phyloP scores from a whole-genome alignment of 495 filamentous ascomycete genomes.

The Chaetomium tenue region DNA sequence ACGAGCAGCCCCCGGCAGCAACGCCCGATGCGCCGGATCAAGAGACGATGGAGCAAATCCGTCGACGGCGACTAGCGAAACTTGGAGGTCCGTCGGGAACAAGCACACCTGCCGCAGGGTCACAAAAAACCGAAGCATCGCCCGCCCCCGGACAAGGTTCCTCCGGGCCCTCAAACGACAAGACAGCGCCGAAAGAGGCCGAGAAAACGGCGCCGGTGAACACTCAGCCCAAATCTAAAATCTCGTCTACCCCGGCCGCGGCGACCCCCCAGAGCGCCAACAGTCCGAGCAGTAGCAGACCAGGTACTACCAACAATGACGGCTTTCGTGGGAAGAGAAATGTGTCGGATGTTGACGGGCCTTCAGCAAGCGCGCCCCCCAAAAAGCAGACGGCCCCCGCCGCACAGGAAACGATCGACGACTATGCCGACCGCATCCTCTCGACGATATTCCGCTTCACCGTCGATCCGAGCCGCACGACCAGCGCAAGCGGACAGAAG shows the following conservation, averaged over 20 bases:
- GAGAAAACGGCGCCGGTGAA: slow-evolving; percentile 14
- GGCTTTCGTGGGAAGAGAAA: slow-evolving; percentile 29
- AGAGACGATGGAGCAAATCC: slow-evolving; percentile 44
- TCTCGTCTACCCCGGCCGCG: slow-evolving; percentile 25
- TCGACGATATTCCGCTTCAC: slow-evolving; percentile 70
- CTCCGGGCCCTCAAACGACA: slow-evolving; percentile 19
- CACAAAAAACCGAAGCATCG: slow-evolving; percentile 17
- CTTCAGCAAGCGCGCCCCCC: slow-evolving; percentile 30
- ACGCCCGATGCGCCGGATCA: slow-evolving; percentile 36
- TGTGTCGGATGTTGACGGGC: slow-evolving; percentile 32
- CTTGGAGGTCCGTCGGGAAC: slow-evolving; percentile 36
- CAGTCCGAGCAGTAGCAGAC: slow-evolving; percentile 15
- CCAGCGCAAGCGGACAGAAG: slow-evolving; percentile 60
- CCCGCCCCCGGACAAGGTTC: slow-evolving; percentile 11
- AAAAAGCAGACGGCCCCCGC: slow-evolving; percentile 28
- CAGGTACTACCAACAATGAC: slow-evolving; percentile 29
- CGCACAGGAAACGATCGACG: slow-evolving; percentile 49
- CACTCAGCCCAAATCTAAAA: slow-evolving; percentile 33
- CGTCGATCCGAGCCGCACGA: slow-evolving; percentile 57
- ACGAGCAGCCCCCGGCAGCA: slow-evolving; percentile 28
- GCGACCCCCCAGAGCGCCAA: slow-evolving; percentile 15
- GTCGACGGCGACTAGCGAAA: slow-evolving; percentile 43
- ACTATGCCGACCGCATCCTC: slow-evolving; percentile 70
- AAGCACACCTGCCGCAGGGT: slow-evolving; percentile 11
- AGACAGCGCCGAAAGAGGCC: not conserved